Base-by-base conservation (phyloP, 1,284 basidiomycete species). In the Marasmius oreades region DNA sequence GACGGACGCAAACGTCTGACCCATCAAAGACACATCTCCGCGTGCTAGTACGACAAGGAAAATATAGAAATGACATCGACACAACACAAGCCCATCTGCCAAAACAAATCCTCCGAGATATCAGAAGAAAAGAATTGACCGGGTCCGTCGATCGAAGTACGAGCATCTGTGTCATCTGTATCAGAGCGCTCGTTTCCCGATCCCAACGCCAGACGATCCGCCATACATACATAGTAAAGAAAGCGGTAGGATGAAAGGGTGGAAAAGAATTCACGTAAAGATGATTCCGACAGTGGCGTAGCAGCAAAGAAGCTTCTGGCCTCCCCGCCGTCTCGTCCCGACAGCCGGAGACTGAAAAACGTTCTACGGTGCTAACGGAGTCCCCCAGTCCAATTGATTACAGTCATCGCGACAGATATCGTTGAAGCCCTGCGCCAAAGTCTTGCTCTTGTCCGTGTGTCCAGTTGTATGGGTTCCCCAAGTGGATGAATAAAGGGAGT, bases 251-350 rank as follows among this genome's bases (percentile, higher is more conserved):
- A 37, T 18, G 23, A 28, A 28, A 22, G 39, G 23, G 28, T 23
- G 46, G 59, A 36, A 26, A 42, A 42, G n/a, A 20, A 42, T 14
- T 42, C 39, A 42, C 39, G 39, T 42, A 42, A 42, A 42, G 39
- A 42, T 18, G 7, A 20, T 16, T 42, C 10, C 39, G 39, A 42
- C 39, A 20, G 39, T 42, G 39, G 39, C 39, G 39, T 42, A 42
- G 39, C 37, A 39, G 37, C 39, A 42, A 42, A 42, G 39, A 42
- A 42, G 39, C 39, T 42, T 42, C 39, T 31, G 28, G 28, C 28
- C 28, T 31, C 39, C 39, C 39, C 39, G 39, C 39, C 39, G 39
- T 31, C 39, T 3, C 39, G 39, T 42, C 39, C 39, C 39, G 39
- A 42, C 20, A 18, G 39, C 39, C 39, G 39, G 20, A 42, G 39